Evolutionary conservation across 768 basidiomycete species (phyloP).

Genomic region (Solioccasus polychromus): DNA sequence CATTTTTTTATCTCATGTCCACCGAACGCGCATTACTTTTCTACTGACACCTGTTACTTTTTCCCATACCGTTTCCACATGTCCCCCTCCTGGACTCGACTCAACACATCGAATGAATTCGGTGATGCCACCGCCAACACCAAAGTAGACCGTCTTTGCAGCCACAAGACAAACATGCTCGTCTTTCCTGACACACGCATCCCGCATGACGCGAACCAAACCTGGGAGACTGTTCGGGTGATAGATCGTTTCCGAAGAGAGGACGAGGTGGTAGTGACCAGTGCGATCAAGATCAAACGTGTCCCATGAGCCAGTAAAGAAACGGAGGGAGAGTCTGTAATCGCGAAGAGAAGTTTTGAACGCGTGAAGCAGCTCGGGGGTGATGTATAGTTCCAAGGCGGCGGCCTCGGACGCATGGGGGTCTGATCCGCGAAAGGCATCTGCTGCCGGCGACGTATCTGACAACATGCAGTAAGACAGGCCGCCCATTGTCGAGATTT

Average conservation of each 20-base stretch:
- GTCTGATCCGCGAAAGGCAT: constrained; percentile 38
- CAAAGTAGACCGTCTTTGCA: constrained; percentile 92
- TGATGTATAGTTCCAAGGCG: constrained; percentile 62
- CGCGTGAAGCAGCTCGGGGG: constrained; percentile 56
- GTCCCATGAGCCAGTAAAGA: constrained; percentile 85
- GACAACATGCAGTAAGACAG: background rate
- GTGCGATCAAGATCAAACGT: constrained; percentile 39
- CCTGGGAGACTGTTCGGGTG: constrained; percentile 57
- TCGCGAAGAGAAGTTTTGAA: constrained; percentile 59
- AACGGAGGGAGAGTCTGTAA: constrained; percentile 58
- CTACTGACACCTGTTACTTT: constrained; percentile 67
- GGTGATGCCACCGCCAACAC: constrained; percentile 84
- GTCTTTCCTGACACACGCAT: constrained; percentile 29
- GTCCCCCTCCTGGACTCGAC: constrained; percentile 3
- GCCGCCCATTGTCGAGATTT: background rate
- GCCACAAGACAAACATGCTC: constrained; percentile 67
- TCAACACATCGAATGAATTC: constrained; percentile 64
- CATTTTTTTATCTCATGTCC: constrained; percentile 39
- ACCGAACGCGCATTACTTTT: constrained; percentile 60
- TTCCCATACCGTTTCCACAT: constrained; percentile 63
- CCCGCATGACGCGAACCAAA: constrained; percentile 52
- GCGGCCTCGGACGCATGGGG: constrained; percentile 19
- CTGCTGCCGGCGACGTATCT: constrained; percentile 65
- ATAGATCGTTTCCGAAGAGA: constrained; percentile 96
- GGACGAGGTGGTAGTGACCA: constrained; percentile 61